Conservation (phyloP, 225 moss, liverwort and hornwort genomes). For the Climacium dendroides region DNA sequence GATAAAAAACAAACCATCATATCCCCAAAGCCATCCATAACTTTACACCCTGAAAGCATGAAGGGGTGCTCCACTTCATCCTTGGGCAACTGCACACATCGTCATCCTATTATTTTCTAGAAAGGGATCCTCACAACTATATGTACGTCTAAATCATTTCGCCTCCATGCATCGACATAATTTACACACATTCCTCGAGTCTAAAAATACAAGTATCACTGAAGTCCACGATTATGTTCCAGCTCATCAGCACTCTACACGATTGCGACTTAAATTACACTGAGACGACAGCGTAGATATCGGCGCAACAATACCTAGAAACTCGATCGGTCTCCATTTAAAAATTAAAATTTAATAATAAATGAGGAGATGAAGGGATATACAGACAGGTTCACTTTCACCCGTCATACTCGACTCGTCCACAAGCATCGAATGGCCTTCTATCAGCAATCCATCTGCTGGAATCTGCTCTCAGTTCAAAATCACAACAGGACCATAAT, state of each 20-base stretch:
- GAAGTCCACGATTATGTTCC: neutral
- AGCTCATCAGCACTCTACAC: neutral
- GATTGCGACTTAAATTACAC: neutral
- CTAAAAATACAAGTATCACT: neutral
- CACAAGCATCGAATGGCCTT: conserved; percentile 69
- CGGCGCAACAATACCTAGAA: neutral
- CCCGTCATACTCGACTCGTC: conserved; percentile 99
- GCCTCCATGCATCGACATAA: neutral
- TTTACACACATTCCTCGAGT: neutral
- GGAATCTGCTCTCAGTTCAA: conserved; percentile 44
- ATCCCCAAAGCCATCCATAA: conserved; percentile 81
- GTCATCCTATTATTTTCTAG: neutral
- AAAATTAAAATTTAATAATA: neutral
- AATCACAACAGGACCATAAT: neutral
- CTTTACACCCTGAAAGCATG: conserved; percentile 83
- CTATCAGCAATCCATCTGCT: conserved; percentile 69
- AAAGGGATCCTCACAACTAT: neutral
- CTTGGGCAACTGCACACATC: conserved; percentile 58
- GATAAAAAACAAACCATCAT: conserved; percentile 60
- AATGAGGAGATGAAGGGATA: conserved; percentile 6
- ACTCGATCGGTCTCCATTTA: neutral
- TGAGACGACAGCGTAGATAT: neutral
- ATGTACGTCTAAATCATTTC: neutral
- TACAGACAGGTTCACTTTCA: conserved; percentile 91
- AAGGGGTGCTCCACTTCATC: conserved; percentile 63